Percentiles rank a stretch among this genome's conserved stretches.
These are phyloP conservation scores for Aschersonia sp. DNA, from an alignment of 2,329 filamentous ascomycete genomes.

Conservation along the genomic window DNA sequence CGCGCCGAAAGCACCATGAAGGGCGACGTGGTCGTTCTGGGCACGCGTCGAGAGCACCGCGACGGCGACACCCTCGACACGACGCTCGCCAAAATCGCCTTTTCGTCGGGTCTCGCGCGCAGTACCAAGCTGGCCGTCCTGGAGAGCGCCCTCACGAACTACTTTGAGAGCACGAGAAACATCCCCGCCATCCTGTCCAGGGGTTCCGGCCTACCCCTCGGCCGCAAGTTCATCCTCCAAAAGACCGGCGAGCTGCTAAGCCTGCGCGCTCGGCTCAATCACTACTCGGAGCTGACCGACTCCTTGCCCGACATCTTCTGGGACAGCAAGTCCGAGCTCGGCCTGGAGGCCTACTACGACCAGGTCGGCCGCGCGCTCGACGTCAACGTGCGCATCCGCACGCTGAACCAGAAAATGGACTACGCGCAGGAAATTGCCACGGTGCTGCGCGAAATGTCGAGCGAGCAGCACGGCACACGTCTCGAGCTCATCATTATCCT, in stretches of 20 bases:
- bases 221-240: slow-evolving; percentile 67
- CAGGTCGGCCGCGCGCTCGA: slow-evolving; percentile 83
- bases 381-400: slow-evolving; percentile 79
- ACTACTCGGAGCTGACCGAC: slow-evolving; percentile 94
- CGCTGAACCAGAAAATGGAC: slow-evolving; percentile 93
- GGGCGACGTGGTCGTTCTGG: slow-evolving; percentile 80
- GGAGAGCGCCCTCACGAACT: slow-evolving; percentile 66
- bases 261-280: slow-evolving; percentile 82
- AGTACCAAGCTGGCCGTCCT: slow-evolving; percentile 90
- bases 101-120: slow-evolving; percentile 83
- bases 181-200: slow-evolving; percentile 68
- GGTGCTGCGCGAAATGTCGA: slow-evolving; percentile 75
- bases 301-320: slow-evolving; percentile 92
- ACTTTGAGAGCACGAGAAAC: slow-evolving; percentile 73
- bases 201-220: slow-evolving; percentile 29
- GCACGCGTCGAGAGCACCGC: slow-evolving; percentile 48
- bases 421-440: slow-evolving; percentile 92
- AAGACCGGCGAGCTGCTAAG: slow-evolving; percentile 88
- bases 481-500: slow-evolving; percentile 95
- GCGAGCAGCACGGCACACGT: slow-evolving; percentile 76
- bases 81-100: slow-evolving; percentile 86
- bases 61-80: slow-evolving; percentile 34
- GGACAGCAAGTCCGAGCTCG: slow-evolving; percentile 80
- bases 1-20: slow-evolving; percentile 65
- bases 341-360: slow-evolving; percentile 89